Conservation (phyloP, 2,329 filamentous ascomycete species). For the Botrytis hyacinthi region DNA sequence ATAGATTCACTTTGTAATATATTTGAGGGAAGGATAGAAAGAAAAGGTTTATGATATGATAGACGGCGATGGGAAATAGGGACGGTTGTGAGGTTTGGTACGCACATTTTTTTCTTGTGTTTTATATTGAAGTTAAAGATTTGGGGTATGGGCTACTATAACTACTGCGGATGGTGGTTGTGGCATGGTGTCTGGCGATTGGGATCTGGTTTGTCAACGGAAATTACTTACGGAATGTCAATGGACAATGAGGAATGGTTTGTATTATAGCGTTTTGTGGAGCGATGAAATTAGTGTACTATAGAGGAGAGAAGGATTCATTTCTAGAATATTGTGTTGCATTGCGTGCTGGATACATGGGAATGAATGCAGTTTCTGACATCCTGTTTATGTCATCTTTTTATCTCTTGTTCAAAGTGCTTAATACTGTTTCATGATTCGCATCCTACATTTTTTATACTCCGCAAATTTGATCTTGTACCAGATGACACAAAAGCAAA, state of each 20-base stretch:
- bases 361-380: not conserved
- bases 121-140: not conserved
- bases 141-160: not conserved
- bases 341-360: not conserved
- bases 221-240: not conserved
- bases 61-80: slow-evolving; percentile 3
- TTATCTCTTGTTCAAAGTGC: not conserved
- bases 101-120: not conserved
- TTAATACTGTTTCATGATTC: not conserved
- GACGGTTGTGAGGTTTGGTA: not conserved
- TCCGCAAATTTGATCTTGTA: not conserved
- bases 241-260: not conserved
- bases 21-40: slow-evolving; percentile 8
- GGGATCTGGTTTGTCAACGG: not conserved
- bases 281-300: not conserved
- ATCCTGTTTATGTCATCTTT: not conserved
- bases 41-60: not conserved
- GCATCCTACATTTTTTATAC: not conserved
- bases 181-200: slow-evolving; percentile 2
- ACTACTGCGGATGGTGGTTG: not conserved
- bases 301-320: not conserved
- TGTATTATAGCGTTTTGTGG: slow-evolving; percentile 1
- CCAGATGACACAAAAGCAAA: not conserved
- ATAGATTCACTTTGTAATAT: slow-evolving; percentile 21
- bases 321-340: not conserved